These are phyloP conservation scores for Cinnamomum micranthum DNA, from an alignment of 164 flowering plant species.

Conservation along the genomic window DNA sequence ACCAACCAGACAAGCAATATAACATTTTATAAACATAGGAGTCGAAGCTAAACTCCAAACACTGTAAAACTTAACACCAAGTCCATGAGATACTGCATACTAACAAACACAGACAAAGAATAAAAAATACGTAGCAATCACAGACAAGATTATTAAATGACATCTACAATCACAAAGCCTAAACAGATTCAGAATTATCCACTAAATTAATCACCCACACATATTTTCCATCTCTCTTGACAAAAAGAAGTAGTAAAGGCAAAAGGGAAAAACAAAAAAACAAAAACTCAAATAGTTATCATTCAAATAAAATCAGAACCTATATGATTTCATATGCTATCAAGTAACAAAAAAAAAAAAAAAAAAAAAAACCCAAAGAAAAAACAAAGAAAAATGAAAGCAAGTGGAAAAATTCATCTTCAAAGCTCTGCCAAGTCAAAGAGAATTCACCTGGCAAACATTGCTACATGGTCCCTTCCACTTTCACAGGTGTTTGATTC, in stretches of 20 bases:
- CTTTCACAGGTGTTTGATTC: slow-evolving; percentile 4
- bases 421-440: background rate
- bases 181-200: background rate
- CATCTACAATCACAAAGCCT: background rate
- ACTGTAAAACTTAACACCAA: background rate
- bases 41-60: background rate
- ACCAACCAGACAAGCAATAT: too few relatives aligned
- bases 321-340: too few relatives aligned
- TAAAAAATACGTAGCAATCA: too few relatives aligned
- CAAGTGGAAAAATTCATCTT: background rate
- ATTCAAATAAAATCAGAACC: too few relatives aligned
- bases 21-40: background rate
- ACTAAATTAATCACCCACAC: background rate
- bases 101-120: background rate
- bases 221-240: too few relatives aligned
- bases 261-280: background rate
- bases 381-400: too few relatives aligned
- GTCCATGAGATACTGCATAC: background rate
- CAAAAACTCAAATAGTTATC: background rate
- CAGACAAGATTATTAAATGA: background rate
- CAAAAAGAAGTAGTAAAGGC: background rate
- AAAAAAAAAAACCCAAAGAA: too few relatives aligned
- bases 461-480: background rate
- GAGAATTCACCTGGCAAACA: background rate
- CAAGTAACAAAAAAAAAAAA: too few relatives aligned